phyloP scores from a whole-genome alignment of 2,329 filamentous ascomycete genomes.

The Colletotrichum sp. region DNA sequence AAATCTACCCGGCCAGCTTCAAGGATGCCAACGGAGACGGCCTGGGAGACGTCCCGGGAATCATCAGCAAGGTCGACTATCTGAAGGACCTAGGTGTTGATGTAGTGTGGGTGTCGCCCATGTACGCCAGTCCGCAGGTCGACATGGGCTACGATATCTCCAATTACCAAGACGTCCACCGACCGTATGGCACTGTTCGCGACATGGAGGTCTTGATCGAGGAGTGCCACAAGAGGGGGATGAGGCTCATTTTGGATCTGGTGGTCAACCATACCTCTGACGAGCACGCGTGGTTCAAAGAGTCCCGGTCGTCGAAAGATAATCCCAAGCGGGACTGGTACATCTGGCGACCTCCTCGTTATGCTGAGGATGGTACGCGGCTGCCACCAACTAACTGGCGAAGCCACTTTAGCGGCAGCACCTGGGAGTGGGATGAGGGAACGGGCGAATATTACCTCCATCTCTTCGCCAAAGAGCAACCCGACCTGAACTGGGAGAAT shows the following conservation, averaged over 20 bases:
- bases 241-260: conserved; percentile 76
- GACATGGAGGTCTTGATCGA: conserved; percentile 69
- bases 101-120: conserved; percentile 71
- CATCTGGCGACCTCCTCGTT: conserved; percentile 59
- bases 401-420: conserved; percentile 64
- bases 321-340: conserved; percentile 75
- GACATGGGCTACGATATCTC: conserved; percentile 76
- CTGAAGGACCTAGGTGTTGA: conserved; percentile 65
- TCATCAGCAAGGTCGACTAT: conserved; percentile 67
- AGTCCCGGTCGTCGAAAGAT: conserved; percentile 65
- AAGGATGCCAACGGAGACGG: conserved; percentile 63
- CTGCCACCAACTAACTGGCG: conserved; percentile 80
- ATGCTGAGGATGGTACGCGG: conserved; percentile 61
- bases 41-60: conserved; percentile 67
- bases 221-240: conserved; percentile 64
- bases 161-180: conserved; percentile 70
- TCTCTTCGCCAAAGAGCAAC: conserved; percentile 77
- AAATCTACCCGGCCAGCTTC: conserved; percentile 65
- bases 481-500: conserved; percentile 88
- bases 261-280: conserved; percentile 81
- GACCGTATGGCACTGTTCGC: conserved; percentile 68
- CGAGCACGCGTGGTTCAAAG: conserved; percentile 74
- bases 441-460: conserved; percentile 79
- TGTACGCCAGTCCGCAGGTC: conserved; percentile 67
- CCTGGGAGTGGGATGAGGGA: conserved; percentile 75